phyloP scores from a whole-genome alignment of 2,329 filamentous ascomycete genomes.

The Trichoderma hamatum region DNA sequence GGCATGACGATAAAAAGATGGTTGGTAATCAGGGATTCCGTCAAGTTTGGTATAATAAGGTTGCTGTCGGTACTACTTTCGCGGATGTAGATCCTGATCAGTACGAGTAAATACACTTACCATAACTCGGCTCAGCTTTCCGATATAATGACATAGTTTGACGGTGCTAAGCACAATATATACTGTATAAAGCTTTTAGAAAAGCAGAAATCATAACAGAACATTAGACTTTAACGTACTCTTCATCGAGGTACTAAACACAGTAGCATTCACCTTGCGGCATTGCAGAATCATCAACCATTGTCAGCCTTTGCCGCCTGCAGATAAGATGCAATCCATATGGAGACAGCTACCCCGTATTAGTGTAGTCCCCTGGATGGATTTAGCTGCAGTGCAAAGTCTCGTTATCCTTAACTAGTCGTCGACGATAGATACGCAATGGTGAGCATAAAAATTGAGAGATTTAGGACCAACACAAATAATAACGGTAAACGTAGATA shows the following conservation, averaged over 20 bases:
- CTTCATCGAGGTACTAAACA: background rate
- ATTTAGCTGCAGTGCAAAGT: background rate
- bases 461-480: background rate
- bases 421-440: too few species aligned
- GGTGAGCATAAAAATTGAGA: background rate
- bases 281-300: background rate
- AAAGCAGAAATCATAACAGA: background rate
- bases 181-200: background rate
- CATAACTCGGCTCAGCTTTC: background rate
- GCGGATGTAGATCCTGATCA: constrained; percentile 33
- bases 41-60: constrained; percentile 54
- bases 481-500: background rate
- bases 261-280: background rate
- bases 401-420: background rate
- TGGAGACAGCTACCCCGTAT: background rate
- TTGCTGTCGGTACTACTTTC: constrained; percentile 47
- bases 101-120: background rate
- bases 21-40: constrained; percentile 47
- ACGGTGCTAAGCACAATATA: background rate
- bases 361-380: background rate
- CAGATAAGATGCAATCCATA: background rate
- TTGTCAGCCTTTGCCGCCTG: background rate
- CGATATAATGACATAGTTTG: too few species aligned
- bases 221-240: background rate
- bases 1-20: constrained; percentile 45